Evolutionary conservation across 2,329 filamentous ascomycete species (phyloP).

Genomic region (Pyrenophora seminiperda): DNA sequence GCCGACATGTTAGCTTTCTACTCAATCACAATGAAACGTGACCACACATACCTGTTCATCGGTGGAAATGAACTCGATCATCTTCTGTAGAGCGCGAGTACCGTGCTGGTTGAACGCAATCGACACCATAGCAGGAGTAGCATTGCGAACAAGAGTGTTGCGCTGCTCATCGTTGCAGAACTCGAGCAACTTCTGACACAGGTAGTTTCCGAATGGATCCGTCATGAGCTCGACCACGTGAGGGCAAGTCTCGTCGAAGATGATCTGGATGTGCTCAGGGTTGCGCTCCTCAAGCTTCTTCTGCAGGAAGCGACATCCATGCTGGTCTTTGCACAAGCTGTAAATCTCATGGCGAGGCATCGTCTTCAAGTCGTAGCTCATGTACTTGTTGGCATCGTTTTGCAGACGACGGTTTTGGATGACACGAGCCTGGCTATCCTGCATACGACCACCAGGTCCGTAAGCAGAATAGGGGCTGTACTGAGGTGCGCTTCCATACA

Average conservation of each 20-base stretch:
- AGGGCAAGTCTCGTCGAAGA: conserved; percentile 90
- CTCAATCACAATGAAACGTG: not conserved
- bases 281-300: conserved; percentile 94
- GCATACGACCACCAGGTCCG: conserved; percentile 58
- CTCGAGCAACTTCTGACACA: conserved; percentile 97
- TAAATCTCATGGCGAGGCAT: conserved; percentile 80
- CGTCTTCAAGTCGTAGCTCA: conserved; percentile 79
- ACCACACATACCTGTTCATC: conserved; percentile 65
- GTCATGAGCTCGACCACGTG: conserved; percentile 98
- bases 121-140: conserved; percentile 82
- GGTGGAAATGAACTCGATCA: conserved; percentile 96
- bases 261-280: conserved; percentile 83
- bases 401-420: conserved; percentile 76
- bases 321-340: conserved; percentile 92
- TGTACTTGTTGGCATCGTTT: conserved; percentile 73
- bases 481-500: conserved; percentile 30
- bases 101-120: conserved; percentile 98
- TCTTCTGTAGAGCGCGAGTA: conserved; percentile 95
- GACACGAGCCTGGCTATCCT: conserved; percentile 76
- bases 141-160: conserved; percentile 88
- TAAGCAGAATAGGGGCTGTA: conserved; percentile 42
- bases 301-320: conserved; percentile 94
- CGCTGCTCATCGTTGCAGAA: conserved; percentile 95
- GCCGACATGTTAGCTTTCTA: conserved; percentile 18
- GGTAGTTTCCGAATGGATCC: conserved; percentile 96